Evolutionary conservation across 2,329 filamentous ascomycete genomes (phyloP).

Genomic region (Talaromyces sp.): DNA sequence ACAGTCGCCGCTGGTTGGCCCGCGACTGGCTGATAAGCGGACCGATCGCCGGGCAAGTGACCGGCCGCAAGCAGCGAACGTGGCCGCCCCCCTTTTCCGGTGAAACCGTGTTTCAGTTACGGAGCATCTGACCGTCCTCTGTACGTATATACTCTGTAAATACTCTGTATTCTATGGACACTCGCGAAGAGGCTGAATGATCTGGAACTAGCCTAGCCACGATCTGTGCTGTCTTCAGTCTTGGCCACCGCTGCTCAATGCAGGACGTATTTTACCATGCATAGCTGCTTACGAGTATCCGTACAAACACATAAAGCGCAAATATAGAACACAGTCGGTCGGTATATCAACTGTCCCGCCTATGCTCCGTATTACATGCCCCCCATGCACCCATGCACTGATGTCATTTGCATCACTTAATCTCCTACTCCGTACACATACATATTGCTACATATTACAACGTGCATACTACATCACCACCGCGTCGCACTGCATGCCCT

Average conservation of each 20-base stretch:
- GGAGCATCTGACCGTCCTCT: neutral
- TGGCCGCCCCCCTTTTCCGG: neutral
- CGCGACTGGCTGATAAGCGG: neutral
- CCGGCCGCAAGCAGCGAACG: slow-evolving; percentile 7
- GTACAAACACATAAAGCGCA: no score
- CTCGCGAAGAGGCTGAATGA: neutral
- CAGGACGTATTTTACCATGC: no score
- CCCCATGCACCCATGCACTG: neutral
- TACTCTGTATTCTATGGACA: no score
- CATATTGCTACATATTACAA: neutral
- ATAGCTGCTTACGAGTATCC: no score
- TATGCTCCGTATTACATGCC: no score
- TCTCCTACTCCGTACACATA: neutral
- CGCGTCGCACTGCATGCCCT: neutral
- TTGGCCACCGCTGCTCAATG: no score
- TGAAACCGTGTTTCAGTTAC: neutral
- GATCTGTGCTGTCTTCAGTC: no score
- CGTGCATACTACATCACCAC: no score
- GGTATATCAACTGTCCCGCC: no score
- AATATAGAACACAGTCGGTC: no score
- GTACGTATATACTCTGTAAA: neutral
- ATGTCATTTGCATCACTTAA: neutral
- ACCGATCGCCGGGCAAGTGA: neutral
- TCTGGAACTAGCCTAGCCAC: neutral
- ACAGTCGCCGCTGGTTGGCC: neutral